A percentile compares a stretch with the other conserved stretches of the same genome.
These are phyloP conservation scores for Gracilaria gracilis DNA, from an alignment of 23 red algal species.

Conservation along the genomic window DNA sequence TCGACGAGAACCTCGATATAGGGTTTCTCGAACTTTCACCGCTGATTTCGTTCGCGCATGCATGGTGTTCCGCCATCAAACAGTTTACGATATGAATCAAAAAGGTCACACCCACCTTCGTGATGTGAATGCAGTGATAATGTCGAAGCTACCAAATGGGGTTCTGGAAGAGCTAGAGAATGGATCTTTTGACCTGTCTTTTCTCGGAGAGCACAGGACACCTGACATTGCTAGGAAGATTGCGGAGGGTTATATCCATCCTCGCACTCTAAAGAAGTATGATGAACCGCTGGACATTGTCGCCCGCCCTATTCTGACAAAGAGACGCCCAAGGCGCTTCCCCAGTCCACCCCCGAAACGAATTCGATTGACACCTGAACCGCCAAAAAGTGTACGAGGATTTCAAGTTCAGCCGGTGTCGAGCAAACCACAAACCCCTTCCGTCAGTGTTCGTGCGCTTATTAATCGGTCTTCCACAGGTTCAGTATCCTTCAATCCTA, in stretches of 20 bases:
- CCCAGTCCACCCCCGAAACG: conserved; percentile 10
- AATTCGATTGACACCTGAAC: neutral
- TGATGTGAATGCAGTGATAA: conserved; percentile 37
- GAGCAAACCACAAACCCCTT: neutral
- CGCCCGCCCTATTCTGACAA: conserved; percentile 32
- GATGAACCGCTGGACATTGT: conserved; percentile 66
- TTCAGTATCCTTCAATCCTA: conserved; percentile 43
- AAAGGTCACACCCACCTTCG: conserved; percentile 50
- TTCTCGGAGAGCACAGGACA: conserved; percentile 42
- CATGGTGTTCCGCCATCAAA: conserved; percentile 90
- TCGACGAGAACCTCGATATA: conserved; percentile 38
- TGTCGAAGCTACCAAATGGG: conserved; percentile 35
- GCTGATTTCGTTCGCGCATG: conserved; percentile 74
- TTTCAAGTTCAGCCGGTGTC: conserved; percentile 44
- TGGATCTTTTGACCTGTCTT: conserved; percentile 43
- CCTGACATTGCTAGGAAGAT: conserved; percentile 30
- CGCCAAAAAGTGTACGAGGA: neutral
- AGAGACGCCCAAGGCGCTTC: conserved; percentile 10
- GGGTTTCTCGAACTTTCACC: conserved; percentile 42
- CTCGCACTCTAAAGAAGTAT: conserved; percentile 57
- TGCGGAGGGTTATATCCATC: conserved; percentile 56
- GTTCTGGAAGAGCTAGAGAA: conserved; percentile 21
- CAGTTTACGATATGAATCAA: conserved; percentile 79
- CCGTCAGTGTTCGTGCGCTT: neutral
- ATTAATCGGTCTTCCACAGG: neutral